Evolutionary conservation across 345 rosid genomes (phyloP), one percentile per base, ranked within the genome.

Genomic region (Lepidium africanum): DNA sequence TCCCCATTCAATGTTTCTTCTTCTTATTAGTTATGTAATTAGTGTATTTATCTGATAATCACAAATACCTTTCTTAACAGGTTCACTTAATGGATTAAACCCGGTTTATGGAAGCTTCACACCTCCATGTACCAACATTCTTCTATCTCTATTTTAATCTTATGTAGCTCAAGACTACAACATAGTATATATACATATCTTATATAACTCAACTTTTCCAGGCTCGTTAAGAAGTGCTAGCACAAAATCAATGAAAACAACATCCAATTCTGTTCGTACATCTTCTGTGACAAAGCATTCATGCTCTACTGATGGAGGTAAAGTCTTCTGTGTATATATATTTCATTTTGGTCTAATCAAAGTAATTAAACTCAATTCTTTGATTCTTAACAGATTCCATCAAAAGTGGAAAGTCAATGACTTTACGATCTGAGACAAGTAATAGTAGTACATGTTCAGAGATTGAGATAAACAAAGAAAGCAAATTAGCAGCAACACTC

Each of bases 41-140:
- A 9, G 39, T 1, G 9, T 33, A 9, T 21, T 8, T 9, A 41
- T 46, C 33, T 47, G 14, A 65, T 32, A 40, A 59, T 13, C 12
- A 14, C 3, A 54, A 10, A 25, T 16, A 6, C 1, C 14, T 7
- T 37, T 38, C 17, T 49, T 54, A 33, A 72, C 43, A 81, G 88
- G 63, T 74, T 63, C 76, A 40, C 35, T 33, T 41, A 36, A 50
- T 30, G 67, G 72, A 62, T 17, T 43, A 53, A 58, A 65, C 63
- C 59, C 78, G 21, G 47, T 21, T 51, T 38, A 61, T 35, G 52
- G 62, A 27, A 69, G 70, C 63, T 75, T 47, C 52, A 33, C 78
- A 62, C 70, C 78, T 45, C 74, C 74, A 61, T 39, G 78, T 75
- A 52, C 10, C 40, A 71, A 43, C 56, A 62, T 54, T 62, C 36